A percentile compares a stretch with the other conserved stretches of the same genome.
Conservation (phyloP, 192 early-diverging fungal species). For the Umbelopsis ramanniana region DNA sequence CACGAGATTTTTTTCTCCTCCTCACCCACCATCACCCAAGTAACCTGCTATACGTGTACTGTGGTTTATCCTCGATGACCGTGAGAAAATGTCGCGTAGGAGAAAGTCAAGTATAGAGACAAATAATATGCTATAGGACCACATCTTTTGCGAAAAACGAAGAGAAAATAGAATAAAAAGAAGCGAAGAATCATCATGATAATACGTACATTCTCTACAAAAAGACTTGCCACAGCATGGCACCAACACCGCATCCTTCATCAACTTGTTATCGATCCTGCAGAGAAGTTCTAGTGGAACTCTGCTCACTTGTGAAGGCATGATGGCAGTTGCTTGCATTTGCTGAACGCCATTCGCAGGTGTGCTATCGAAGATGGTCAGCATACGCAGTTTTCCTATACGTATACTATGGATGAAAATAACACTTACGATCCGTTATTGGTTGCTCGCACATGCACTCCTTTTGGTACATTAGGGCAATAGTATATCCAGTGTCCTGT, state of each 20-base stretch:
- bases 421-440: slow-evolving; percentile 5
- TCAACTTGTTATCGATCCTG: slow-evolving; percentile 70
- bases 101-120: slow-evolving; percentile 19
- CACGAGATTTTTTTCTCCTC: too few relatives aligned
- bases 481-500: slow-evolving; percentile 51
- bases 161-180: neutral
- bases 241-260: slow-evolving; percentile 76
- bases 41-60: neutral
- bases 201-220: slow-evolving; percentile 86
- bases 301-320: slow-evolving; percentile 41
- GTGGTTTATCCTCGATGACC: slow-evolving; percentile 19
- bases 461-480: slow-evolving; percentile 46
- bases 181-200: slow-evolving; percentile 4
- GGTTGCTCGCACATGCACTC: slow-evolving; percentile 24
- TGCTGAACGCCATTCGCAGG: neutral
- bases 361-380: too few relatives aligned
- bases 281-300: slow-evolving; percentile 81
- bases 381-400: too few relatives aligned
- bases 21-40: neutral
- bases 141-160: slow-evolving; percentile 4
- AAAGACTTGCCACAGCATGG: slow-evolving; percentile 89
- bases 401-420: too few relatives aligned
- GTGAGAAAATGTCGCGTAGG: neutral
- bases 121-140: slow-evolving; percentile 20
- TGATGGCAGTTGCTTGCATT: neutral